Base-by-base conservation (phyloP, 2,329 filamentous ascomycete species). In the Aureobasidium sp. region DNA sequence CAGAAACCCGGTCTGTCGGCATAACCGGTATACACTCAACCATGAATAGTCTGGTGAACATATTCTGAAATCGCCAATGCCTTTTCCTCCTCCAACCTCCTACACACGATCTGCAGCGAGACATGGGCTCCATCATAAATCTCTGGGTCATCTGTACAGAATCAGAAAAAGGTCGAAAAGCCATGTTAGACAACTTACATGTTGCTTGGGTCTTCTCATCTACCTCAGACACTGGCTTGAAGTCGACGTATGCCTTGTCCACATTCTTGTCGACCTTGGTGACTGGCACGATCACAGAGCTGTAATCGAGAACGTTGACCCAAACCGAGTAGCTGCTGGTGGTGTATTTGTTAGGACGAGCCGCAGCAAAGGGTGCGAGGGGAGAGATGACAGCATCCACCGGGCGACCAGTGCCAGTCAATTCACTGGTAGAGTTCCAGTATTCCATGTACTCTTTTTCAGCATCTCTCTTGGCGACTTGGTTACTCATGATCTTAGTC, bases 401-500 rank as follows among this genome's bases (percentile, higher is more conserved):
- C 14, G 72, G 70, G 45, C 68, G 62, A 3, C 72, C 72, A 2
- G 73, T 82, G 32, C 77, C 78, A 0, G 81, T 83, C n/a, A 75
- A 50, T 4, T 75, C 70, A 0, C 71, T 74, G 0, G 82, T 85
- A 13, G 75, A 78, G 64, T 85, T 85, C 84, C 83, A 86, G 67
- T 85, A 87, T 55, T 87, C 83, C 70, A 84, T 78, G 65, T 87
- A 87, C 21, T 76, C 71, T 62, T 81, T 81, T 66, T 85, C 82
- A 54, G 78, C 82, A 30, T 80, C 75, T 1, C 84, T 76, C 62
- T 83, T 83, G 16, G 73, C 70, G 2, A 85, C 70, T 6, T 85
- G 86, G 49, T 78, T 66, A 2, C 71, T 73, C 49, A 79, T 76
- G 57, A 81, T 76, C 29, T 77, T 72, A 5, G 66, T 70, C 0